Base-by-base conservation (phyloP, 108 stramenopile genomes). In the Cylindrotheca fusiformis region DNA sequence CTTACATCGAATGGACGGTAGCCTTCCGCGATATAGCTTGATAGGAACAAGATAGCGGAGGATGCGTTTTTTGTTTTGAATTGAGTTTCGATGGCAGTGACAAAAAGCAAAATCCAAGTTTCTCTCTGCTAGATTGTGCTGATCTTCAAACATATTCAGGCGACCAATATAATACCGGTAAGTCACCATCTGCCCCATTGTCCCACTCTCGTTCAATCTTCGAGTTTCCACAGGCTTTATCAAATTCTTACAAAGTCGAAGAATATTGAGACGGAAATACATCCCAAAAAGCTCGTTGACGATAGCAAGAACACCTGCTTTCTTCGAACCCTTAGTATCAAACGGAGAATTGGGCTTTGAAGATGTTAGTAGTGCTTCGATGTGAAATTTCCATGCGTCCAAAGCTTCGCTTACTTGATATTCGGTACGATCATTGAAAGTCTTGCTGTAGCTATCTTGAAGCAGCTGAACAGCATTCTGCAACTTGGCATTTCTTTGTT, bases 131-230 rank as follows among this genome's bases (percentile, higher is more conserved):
- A 81, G 56, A 3, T 75, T 87, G 62, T 95, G 93, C 60, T 94
- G 81, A 79, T 98, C 97, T 75, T 97, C 95, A 68, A 95, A 97
- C 79, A 96, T 94, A 52, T 88, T 87, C 25, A 98, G 76, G 29
- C 97, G 75, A 6, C 92, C 92, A 48, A 88, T 82, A 64, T 93
- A 97, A 62, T 91, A 97, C 53, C 86, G 60, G 63, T 96, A 97
- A 22, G 93, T 94, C 10, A 96, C 95, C 86, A 91, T 83, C 55
- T 96, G 90, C 4, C 82, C 89, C 81, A 86, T 86, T 24, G 68
- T 77, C 33, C 88, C 92, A 25, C 50, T 75, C 60, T 84, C 78
- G 51, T 88, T 80, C 44, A 93, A 70, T 22, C 77, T 77, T 27
- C 79, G 69, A 54, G 74, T 76, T 71, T 93, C 92, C 0, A 91